A percentile compares a stretch with the other conserved stretches of the same genome.
Evolutionary conservation across 768 basidiomycete species (phyloP).

Genomic region (Pleurotus giganteus): DNA sequence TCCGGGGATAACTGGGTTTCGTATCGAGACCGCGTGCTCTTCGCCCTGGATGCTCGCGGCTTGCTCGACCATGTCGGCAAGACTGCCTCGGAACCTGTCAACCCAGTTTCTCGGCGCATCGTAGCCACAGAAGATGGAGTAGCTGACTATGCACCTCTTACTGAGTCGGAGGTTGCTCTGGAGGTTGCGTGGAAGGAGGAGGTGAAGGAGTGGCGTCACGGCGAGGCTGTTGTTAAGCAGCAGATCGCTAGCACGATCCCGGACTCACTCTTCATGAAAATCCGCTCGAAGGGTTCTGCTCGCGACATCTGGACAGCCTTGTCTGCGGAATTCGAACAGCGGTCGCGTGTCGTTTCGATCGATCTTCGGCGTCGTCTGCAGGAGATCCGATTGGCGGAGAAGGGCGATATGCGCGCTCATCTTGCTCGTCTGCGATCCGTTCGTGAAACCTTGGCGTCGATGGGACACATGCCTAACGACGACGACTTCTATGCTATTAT

Average conservation of each 20-base stretch:
- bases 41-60: slow-evolving; percentile 1
- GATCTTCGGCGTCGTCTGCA: neutral
- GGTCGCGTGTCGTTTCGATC: neutral
- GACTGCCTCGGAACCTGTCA: slow-evolving; percentile 2
- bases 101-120: neutral
- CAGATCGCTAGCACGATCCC: neutral
- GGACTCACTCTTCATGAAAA: neutral
- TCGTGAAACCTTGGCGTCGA: neutral
- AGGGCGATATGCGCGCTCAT: neutral
- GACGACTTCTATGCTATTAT: slow-evolving; percentile 5
- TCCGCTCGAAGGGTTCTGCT: neutral
- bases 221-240: neutral
- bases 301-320: neutral
- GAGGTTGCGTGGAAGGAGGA: neutral
- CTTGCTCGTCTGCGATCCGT: neutral
- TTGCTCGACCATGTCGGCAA: neutral
- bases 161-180: neutral
- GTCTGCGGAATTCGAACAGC: neutral
- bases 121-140: no score
- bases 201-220: neutral
- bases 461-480: neutral
- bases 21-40: neutral
- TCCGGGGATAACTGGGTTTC: slow-evolving; percentile 6
- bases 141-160: no score
- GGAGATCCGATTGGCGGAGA: neutral